Evolutionary conservation across 2,329 filamentous ascomycete species (phyloP).

Genomic region (Trematosphaeria pertusa): DNA sequence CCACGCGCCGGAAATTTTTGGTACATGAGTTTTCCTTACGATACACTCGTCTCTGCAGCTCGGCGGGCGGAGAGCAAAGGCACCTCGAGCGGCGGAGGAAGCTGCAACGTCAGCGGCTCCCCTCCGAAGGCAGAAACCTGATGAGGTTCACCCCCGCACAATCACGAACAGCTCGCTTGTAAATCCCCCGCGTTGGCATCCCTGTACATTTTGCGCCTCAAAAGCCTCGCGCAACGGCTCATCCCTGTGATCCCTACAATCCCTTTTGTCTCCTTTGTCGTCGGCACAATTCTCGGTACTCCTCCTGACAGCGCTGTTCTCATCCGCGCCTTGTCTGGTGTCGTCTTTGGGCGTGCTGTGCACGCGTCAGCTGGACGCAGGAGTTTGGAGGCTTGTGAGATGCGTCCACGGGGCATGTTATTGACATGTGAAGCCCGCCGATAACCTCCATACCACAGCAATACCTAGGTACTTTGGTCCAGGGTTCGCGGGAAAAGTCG

Average conservation of each 20-base stretch:
- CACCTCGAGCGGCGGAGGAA: background rate
- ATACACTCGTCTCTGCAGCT: no score
- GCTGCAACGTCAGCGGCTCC: background rate
- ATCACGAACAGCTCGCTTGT: background rate
- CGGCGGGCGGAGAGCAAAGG: background rate
- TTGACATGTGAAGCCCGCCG: background rate
- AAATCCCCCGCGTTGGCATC: background rate
- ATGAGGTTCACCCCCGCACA: background rate
- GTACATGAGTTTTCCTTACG: no score
- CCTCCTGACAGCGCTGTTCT: background rate
- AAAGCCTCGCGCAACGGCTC: background rate
- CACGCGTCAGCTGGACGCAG: background rate
- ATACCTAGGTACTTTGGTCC: no score
- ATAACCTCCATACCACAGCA: no score
- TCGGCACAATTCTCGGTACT: background rate
- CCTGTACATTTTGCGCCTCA: constrained; percentile 1
- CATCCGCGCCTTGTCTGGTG: background rate
- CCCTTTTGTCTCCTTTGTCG: constrained; percentile 1
- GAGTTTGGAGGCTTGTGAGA: no score
- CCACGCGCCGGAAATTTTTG: background rate
- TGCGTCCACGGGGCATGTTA: no score
- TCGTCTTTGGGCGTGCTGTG: background rate
- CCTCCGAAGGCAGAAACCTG: background rate
- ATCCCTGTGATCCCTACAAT: background rate
- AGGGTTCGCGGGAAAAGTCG: no score